Base-by-base conservation (phyloP, 1,284 basidiomycete genomes). In the Lentinus polychrous region DNA sequence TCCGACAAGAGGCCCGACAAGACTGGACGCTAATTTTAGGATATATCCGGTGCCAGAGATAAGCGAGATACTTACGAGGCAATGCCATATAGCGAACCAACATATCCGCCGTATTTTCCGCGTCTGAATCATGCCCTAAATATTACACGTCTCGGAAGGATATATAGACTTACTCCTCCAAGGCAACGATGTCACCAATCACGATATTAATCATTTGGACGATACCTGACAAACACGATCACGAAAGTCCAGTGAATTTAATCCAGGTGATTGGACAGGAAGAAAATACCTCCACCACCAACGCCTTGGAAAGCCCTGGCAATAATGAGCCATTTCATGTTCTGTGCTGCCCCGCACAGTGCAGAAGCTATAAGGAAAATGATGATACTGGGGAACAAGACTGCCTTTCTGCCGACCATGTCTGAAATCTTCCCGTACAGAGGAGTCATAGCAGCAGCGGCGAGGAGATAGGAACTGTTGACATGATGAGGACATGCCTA, bases 41-140 rank as follows among this genome's bases (percentile, higher is more conserved):
- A n/a, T 8, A 17, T 15, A 23, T 33, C 15, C 14, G 14, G 40
- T 3, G 23, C 8, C 24, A 5, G 2, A 24, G n/a, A 2, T 15
- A 37, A 5, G 43, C 14, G 44, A 36, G 12, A 32, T 4, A 37
- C 51, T 46, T 48, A 73, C 74, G 72, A 79, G 10, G 81, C 81
- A 55, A 89, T 74, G 5, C 87, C 87, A 81, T 84, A 91, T 0
- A 84, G 83, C 0, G 81, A 78, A 41, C 87, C 87, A 39, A 89
- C 69, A 1, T 78, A 62, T 8, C 86, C 83, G 3, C 76, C 74
- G 53, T 80, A 89, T 54, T 81, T 83, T 14, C 81, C 86, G 56
- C 86, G 83, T 42, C 83, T 83, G 51, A 2, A 37, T 36, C 27
- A 24, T 2, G 12, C 51, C 48, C 33, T 49, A 12, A 17, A 14